phyloP scores from a whole-genome alignment of 805 yeast species.

The Yamadazyma philogaea region DNA sequence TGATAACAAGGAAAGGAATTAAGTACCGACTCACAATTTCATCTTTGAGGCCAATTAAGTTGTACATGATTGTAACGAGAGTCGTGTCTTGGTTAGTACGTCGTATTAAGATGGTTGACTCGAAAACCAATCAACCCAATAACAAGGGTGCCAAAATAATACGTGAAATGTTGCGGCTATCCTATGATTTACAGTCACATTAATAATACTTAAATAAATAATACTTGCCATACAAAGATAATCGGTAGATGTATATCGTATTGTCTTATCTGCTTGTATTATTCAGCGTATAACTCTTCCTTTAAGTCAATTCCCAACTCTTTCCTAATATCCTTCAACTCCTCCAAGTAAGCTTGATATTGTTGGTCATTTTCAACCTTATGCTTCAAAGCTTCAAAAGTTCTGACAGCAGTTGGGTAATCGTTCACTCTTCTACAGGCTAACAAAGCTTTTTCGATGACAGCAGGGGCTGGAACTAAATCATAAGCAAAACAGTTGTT shows the following conservation, averaged over 20 bases:
- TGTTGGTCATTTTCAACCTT: conserved; percentile 94
- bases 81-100: too few species aligned
- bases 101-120: too few species aligned
- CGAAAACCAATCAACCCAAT: background rate
- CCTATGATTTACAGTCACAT: background rate
- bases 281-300: conserved; percentile 68
- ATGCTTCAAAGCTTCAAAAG: conserved; percentile 93
- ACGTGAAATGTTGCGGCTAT: background rate
- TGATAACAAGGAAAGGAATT: too few species aligned
- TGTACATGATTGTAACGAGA: too few species aligned
- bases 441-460: conserved; percentile 89
- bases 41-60: background rate
- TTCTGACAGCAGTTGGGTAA: conserved; percentile 97
- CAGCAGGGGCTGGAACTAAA: conserved; percentile 96
- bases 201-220: background rate
- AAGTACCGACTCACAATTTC: background rate
- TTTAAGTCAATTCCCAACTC: conserved; percentile 91
- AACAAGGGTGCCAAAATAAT: background rate
- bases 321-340: conserved; percentile 84
- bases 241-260: background rate
- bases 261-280: background rate
- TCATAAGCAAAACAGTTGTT: conserved; percentile 98
- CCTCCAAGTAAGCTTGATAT: conserved; percentile 94
- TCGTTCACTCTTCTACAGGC: conserved; percentile 99
- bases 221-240: background rate